These are phyloP conservation scores for Parietaria judaica DNA, from an alignment of 306 rosid genomes.

Conservation along the genomic window DNA sequence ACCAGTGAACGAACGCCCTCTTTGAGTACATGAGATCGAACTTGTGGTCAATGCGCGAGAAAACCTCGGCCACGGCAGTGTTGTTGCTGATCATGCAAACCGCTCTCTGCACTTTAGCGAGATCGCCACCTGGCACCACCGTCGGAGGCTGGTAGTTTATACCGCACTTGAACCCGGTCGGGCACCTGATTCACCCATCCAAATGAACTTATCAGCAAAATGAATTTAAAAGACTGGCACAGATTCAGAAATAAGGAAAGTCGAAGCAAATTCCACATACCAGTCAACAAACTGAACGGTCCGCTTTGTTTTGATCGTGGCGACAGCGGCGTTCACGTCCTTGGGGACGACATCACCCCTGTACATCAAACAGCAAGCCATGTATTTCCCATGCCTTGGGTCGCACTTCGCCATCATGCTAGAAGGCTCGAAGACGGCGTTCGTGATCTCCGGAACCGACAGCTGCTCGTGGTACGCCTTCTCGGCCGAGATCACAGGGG, in stretches of 20 bases:
- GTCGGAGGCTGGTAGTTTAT: constrained; percentile 98
- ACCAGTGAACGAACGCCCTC: constrained; percentile 99
- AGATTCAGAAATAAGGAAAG: not conserved
- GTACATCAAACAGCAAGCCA: constrained; percentile 99
- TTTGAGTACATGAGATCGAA: constrained; percentile 98
- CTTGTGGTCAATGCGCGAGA: constrained; percentile 93
- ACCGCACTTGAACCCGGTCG: constrained; percentile 97
- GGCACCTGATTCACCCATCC: constrained; percentile 59
- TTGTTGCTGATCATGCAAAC: constrained; percentile 99
- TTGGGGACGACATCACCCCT: constrained; percentile 97
- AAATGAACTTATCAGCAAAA: not conserved
- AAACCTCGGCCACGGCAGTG: constrained; percentile 99
- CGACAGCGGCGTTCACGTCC: constrained; percentile 96
- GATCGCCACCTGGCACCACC: constrained; percentile 91
- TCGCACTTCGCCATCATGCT: constrained; percentile 99
- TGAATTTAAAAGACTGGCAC: not conserved
- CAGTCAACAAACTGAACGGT: constrained; percentile 98
- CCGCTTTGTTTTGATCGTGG: constrained; percentile 87
- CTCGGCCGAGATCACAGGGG: constrained; percentile 96
- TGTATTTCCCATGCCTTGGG: constrained; percentile 98
- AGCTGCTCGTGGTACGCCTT: constrained; percentile 97
- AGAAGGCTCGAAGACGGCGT: constrained; percentile 93
- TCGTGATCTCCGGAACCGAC: constrained; percentile 91
- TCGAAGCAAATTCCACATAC: constrained; percentile 24
- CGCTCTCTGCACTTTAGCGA: constrained; percentile 94